Evolutionary conservation across 805 yeast genomes (phyloP), one percentile per base, ranked within the genome.

Genomic region (Starmerella geochares): DNA sequence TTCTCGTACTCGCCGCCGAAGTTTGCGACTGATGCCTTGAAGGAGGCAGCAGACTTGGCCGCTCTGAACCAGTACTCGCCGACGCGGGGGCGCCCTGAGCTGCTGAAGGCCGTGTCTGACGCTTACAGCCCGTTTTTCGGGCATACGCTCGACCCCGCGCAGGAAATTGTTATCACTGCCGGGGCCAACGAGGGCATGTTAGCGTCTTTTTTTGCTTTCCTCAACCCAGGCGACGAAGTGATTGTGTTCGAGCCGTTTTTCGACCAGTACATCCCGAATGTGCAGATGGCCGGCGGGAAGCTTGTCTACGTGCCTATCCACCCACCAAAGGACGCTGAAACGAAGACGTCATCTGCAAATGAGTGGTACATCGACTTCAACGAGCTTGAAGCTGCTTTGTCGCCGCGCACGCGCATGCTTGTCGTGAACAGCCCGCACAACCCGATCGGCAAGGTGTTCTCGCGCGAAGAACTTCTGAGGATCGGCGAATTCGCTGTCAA

Each of bases 151-250:
- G 71, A 74, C 23, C 72, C 77, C 17, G 69, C 74, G 36, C 68
- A 70, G 24, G 83, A 86, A 62, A 72, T 92, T 37, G 78, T 81
- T 49, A 81, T 90, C 35, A 86, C 96, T 40, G 87, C 97, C 1
- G 98, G 98, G 49, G 98, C 98, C 40, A 92, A 92, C 62, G 97
- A 92, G 68, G 97, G 96, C 32, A 84, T 92, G 73, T 73, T 86
- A 47, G 69, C 95, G 1, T 79, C 83, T 3, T 80, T 88, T 63
- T 81, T 86, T 51, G 98, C 94, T 0, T 82, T 87, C 58, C 67
- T 92, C 55, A 76, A 84, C 40, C 77, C 79, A 1, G 96, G 94
- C 20, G 98, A 92, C 61, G 98, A 92, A 66, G 98, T 82, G 23
- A 84, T 92, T 65, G 96, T 92, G 13, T 84, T 92, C 63, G 95